Base-by-base conservation (phyloP, 2,329 filamentous ascomycete species). In the Cladophialophora carrionii region DNA sequence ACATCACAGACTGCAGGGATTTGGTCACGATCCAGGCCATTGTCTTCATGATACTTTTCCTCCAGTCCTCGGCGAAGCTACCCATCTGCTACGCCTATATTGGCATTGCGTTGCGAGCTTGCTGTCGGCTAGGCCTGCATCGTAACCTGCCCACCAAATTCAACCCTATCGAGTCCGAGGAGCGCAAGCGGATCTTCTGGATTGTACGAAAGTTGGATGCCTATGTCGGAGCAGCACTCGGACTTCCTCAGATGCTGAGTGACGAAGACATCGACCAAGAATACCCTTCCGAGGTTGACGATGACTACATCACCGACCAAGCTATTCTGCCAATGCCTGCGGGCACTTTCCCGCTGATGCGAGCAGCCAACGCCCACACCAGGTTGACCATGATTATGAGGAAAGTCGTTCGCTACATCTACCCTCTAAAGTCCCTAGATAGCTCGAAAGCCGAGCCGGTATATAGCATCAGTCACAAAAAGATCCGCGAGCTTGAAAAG, bases 61-160 rank as follows among this genome's bases (percentile, higher is more conserved):
- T 94, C 0, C 91, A 95, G 73, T 87, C 89, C 2, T 90, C 91
- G 1, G 90, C 90, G 9, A 91, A 91, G 73, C 79, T 94, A 32
- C 90, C 88, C 73, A 89, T 87, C 9, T 94, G 90, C 74, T 94
- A 94, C 76, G 87, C 90, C 0, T 92, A 91, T 71, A 84, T 94
- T 55, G 90, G 90, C 6, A 89, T 94, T 71, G 90, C 90, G 1
- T 80, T 93, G 56, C 85, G 90, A 57, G 89, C 89, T 6, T 87
- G 89, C n/a, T 78, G 94, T 37, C 86, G 90, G 31, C 88, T 94
- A 78, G 91, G 91, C 7, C 80, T 94, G 29, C 91, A 95, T 75
- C 88, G 91, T 59, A 86, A 90, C 65, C 78, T 94, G 5, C 81
- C 87, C 12, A 86, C 89, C 55, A 83, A 83, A 0, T 85, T 90